Evolutionary conservation across 2,329 filamentous ascomycete species (phyloP).

Genomic region (Colletotrichum graminicola): DNA sequence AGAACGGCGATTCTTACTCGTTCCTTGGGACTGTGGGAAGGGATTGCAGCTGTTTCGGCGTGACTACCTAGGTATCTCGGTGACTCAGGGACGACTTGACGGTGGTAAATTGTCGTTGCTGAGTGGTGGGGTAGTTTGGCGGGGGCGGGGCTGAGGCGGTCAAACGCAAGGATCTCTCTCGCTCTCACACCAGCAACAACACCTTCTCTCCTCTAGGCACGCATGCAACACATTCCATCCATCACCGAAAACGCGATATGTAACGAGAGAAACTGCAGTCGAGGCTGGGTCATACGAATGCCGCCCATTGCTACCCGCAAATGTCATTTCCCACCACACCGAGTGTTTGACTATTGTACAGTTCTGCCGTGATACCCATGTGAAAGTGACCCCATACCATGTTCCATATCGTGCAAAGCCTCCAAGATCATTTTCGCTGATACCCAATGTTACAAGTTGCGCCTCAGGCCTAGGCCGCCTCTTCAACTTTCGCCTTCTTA

Average conservation of each 20-base stretch:
- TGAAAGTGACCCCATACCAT: conserved; percentile 24
- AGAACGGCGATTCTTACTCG: conserved; percentile 14
- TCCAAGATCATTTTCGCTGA: conserved; percentile 20
- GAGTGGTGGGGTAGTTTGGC: conserved; percentile 40
- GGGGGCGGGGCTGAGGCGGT: conserved; percentile 42
- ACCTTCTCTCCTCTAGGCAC: not conserved
- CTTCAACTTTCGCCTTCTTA: conserved; percentile 53
- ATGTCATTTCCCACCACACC: conserved; percentile 21
- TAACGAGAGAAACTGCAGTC: conserved; percentile 21
- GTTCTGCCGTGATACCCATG: conserved; percentile 24
- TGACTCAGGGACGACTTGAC: conserved; percentile 36
- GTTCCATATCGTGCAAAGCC: not conserved
- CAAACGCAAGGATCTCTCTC: conserved; percentile 34
- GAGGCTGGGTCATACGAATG: conserved; percentile 14
- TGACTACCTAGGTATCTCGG: conserved; percentile 18
- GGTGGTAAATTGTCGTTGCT: conserved; percentile 42
- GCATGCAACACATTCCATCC: conserved; percentile 14
- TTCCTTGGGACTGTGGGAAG: conserved; percentile 21
- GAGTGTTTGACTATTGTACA: conserved; percentile 31
- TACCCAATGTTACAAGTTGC: conserved; percentile 11
- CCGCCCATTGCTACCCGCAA: conserved; percentile 2
- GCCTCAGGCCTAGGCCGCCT: conserved; percentile 43
- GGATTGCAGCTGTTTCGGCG: conserved; percentile 18
- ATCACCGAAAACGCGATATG: conserved; percentile 5
- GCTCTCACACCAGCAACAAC: conserved; percentile 6